A percentile compares a stretch with the other conserved stretches of the same genome.
Conservation (phyloP, 2,329 filamentous ascomycete species). For the Fusarium sp. region DNA sequence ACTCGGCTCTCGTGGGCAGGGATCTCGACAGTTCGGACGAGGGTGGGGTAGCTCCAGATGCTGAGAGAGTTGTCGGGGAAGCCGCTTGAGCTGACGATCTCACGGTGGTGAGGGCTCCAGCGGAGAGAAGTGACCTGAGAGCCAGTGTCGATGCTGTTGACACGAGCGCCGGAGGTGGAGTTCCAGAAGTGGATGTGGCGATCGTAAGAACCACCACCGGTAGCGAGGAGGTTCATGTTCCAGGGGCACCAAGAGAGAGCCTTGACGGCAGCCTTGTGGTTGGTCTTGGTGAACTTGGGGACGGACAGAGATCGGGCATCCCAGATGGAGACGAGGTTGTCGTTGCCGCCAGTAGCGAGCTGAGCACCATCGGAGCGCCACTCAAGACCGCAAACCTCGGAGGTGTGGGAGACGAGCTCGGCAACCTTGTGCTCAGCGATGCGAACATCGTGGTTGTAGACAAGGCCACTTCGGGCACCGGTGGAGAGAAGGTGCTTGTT, state of each 20-base stretch:
- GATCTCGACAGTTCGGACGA: conserved; percentile 98
- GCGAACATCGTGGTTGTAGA: conserved; percentile 98
- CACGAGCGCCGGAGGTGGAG: conserved; percentile 94
- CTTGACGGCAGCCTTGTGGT: conserved; percentile 99
- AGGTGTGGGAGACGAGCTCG: conserved; percentile 95
- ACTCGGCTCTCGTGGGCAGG: conserved; percentile 97
- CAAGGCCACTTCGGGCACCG: conserved; percentile 90
- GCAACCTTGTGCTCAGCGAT: conserved; percentile 98
- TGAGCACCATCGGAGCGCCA: conserved; percentile 97
- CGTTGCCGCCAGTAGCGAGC: conserved; percentile 96
- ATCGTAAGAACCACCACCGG: conserved; percentile 95
- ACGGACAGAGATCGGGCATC: conserved; percentile 92
- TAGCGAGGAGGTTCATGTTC: conserved; percentile 97
- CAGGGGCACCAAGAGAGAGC: conserved; percentile 98
- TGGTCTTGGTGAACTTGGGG: conserved; percentile 99
- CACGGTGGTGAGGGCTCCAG: conserved; percentile 97
- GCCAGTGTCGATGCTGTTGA: conserved; percentile 99
- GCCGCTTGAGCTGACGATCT: conserved; percentile 96
- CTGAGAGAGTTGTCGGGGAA: conserved; percentile 99
- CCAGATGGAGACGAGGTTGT: conserved; percentile 99
- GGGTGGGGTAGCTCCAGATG: conserved; percentile 98
- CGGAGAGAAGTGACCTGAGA: conserved; percentile 96
- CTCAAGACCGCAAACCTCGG: conserved; percentile 96
- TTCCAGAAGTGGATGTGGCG: conserved; percentile 99
- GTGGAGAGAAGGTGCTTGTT: conserved; percentile 98